phyloP scores from a whole-genome alignment of 2,329 filamentous ascomycete species.

The Cryphonectria japonica region DNA sequence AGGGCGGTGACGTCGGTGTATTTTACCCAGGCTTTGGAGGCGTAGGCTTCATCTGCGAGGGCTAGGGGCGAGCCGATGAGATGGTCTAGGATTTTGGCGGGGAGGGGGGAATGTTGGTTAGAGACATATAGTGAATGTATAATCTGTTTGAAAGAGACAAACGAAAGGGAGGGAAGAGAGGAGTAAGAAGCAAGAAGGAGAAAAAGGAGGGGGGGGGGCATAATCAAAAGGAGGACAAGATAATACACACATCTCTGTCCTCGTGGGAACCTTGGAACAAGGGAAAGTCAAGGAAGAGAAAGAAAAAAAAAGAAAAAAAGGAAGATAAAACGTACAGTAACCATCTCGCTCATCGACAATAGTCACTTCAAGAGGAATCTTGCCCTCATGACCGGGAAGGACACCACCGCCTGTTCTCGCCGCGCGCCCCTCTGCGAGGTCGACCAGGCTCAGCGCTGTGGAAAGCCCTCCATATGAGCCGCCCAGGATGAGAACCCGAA shows the following conservation, averaged over 20 bases:
- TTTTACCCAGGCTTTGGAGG: conserved; percentile 70
- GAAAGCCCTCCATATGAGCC: conserved; percentile 75
- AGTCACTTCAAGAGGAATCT: conserved; percentile 68
- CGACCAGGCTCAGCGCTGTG: conserved; percentile 67
- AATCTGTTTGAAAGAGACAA: not conserved
- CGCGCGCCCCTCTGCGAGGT: conserved; percentile 61
- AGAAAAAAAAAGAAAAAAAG: not conserved
- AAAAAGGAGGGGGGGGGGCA: not conserved
- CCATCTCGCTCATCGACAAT: conserved; percentile 81
- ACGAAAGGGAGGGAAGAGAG: no score
- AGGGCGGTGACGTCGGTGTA: conserved; percentile 70
- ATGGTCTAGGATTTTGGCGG: conserved; percentile 60
- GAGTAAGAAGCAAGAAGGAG: not conserved
- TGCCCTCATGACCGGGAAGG: conserved; percentile 31
- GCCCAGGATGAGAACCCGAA: conserved; percentile 68
- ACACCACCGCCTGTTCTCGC: conserved; percentile 47
- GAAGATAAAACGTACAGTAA: conserved; percentile 63
- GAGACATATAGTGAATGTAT: no score
- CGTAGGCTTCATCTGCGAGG: conserved; percentile 65
- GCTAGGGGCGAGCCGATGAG: conserved; percentile 76
- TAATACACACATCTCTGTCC: no score
- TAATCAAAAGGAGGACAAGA: no score
- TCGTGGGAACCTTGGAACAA: no score
- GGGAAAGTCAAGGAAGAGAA: no score
- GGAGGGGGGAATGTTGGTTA: no score